These are phyloP conservation scores for Nemania diffusa DNA, from an alignment of 2,329 filamentous ascomycete genomes.

Conservation along the genomic window DNA sequence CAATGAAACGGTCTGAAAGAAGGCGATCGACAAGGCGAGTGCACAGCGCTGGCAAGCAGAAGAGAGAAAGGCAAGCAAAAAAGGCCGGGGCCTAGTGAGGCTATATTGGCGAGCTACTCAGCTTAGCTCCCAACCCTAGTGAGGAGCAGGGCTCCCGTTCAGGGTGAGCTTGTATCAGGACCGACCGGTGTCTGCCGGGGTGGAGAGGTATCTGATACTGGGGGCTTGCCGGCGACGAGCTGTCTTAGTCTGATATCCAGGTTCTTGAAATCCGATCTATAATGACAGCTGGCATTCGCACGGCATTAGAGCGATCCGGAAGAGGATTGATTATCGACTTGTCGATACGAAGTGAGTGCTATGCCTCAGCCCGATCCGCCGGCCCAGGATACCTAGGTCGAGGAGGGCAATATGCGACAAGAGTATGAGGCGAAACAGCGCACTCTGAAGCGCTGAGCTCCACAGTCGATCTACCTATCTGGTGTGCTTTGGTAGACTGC, in stretches of 20 bases:
- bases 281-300: constrained; percentile 64
- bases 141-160: constrained; percentile 51
- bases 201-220: constrained; percentile 54
- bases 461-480: constrained; percentile 16
- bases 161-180: constrained; percentile 56
- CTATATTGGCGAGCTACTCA: constrained; percentile 53
- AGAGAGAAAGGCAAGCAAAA: constrained; percentile 44
- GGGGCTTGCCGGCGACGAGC: constrained; percentile 52
- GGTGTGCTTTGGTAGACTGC: constrained; percentile 33
- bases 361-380: constrained; percentile 35
- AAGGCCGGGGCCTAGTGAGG: constrained; percentile 41
- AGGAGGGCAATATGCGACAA: constrained; percentile 37
- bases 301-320: constrained; percentile 54
- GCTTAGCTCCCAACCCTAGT: constrained; percentile 47
- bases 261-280: constrained; percentile 63
- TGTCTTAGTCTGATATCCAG: constrained; percentile 60
- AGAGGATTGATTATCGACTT: constrained; percentile 21
- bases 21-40: constrained; percentile 63
- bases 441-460: constrained; percentile 34
- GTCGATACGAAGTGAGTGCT: constrained; percentile 12
- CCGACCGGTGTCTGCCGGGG: constrained; percentile 49
- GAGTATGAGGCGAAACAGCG: constrained; percentile 35
- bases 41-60: constrained; percentile 58
- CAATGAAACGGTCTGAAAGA: constrained; percentile 56
- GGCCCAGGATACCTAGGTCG: constrained; percentile 23